phyloP scores from a whole-genome alignment of 164 flowering plant species.

The Platanus orientalis region DNA sequence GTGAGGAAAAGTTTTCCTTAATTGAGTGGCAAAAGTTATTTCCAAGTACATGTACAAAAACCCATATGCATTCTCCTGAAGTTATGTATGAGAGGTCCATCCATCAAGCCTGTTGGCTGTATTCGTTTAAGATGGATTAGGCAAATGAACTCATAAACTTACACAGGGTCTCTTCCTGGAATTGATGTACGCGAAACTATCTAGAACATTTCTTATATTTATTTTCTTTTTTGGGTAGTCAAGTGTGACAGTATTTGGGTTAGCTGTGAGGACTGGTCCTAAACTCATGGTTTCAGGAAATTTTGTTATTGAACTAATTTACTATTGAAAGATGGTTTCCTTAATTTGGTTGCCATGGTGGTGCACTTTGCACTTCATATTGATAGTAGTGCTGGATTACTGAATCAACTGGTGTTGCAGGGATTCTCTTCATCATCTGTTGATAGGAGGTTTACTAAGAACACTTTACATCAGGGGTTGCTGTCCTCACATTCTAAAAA shows the following conservation, averaged over 20 bases:
- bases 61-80: too few species aligned
- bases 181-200: too few species aligned
- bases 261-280: background rate
- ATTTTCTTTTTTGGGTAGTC: background rate
- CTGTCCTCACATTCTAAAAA: slow-evolving; percentile 44
- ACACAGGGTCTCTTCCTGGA: too few species aligned
- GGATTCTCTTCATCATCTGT: slow-evolving; percentile 31
- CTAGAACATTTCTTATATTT: background rate
- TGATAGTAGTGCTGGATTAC: background rate
- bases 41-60: too few species aligned
- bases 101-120: too few species aligned
- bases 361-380: background rate
- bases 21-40: too few species aligned
- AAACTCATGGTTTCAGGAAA: background rate
- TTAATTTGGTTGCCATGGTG: background rate
- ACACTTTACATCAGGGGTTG: slow-evolving; percentile 23
- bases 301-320: background rate
- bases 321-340: background rate
- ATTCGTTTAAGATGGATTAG: too few species aligned
- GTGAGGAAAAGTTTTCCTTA: too few species aligned
- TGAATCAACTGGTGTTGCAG: slow-evolving; percentile 32
- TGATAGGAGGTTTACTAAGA: slow-evolving; percentile 26
- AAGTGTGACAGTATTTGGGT: background rate
- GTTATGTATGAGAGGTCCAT: too few species aligned
- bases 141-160: background rate